Base-by-base conservation (phyloP, 192 early-diverging fungal species). In the Backusella liffmaniae region DNA sequence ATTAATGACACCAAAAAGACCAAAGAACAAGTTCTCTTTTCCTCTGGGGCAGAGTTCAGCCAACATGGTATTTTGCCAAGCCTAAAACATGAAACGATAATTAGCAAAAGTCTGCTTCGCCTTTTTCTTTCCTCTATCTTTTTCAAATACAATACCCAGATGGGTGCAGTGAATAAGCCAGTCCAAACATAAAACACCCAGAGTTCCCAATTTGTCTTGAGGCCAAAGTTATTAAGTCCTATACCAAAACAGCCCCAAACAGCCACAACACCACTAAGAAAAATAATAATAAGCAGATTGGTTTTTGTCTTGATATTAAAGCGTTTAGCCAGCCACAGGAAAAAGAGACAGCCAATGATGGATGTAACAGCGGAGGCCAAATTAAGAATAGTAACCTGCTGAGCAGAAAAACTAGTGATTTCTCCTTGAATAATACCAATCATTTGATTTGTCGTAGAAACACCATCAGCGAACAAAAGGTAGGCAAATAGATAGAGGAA, bases 391-490 rank as follows among this genome's bases (percentile, higher is more conserved):
- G 86, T 85, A 23, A 89, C 77, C 41, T 92, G 81, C 34, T 86
- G 75, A 6, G 77, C 83, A 42, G 84, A 81, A 34, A 79, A 74
- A 26, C 85, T 75, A 39, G 84, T 80, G 73, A 94, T 84, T 85
- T 90, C 67, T 80, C 88, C 82, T 84, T 92, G 44, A 91, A 84
- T 12, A 87, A 84, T 42, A 87, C 87, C 62, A 88, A 82, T 15
- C 86, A 87, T 69, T 78, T 68, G 67, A 66, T 82, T 83, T 18
- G 91, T 85, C 13, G 91, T 91, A 39, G 77, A 89, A 42, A 88
- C 86, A 4, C 84, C 90, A 67, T 94, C 93, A 6, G 91, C 86
- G 73, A 90, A 86, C 70, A 93, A 83, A 75, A 92, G 93, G 87
- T 90, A 94, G 5, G 90, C 84, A 9, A 92, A 59, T 9, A 94